Percentiles rank a stretch among this genome's conserved stretches.
phyloP scores from a whole-genome alignment of 352 stramenopile species.

The Peronospora destructor region DNA sequence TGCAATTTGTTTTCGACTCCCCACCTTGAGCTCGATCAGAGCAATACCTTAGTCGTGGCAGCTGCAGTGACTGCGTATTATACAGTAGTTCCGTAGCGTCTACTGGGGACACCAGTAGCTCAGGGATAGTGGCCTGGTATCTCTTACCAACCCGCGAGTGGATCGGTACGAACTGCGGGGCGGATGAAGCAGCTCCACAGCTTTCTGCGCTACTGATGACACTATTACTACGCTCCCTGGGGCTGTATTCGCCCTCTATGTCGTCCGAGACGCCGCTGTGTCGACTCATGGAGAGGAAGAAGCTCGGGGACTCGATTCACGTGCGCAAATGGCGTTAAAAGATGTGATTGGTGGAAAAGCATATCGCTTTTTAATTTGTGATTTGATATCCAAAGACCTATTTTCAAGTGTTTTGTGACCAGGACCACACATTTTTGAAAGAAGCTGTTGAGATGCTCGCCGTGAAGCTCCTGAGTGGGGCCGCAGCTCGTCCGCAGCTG shows the following conservation, averaged over 20 bases:
- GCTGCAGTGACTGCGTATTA: constrained; percentile 29
- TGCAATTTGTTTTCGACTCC: neutral
- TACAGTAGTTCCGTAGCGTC: constrained; percentile 18
- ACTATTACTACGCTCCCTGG: constrained; percentile 28
- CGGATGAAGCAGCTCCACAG: neutral
- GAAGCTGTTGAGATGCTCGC: constrained; percentile 20
- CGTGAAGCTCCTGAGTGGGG: constrained; percentile 19
- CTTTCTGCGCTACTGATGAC: constrained; percentile 15
- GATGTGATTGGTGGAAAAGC: constrained; percentile 11
- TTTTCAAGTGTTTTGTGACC: constrained; percentile 13
- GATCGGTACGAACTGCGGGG: constrained; percentile 55
- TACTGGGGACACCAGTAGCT: constrained; percentile 26
- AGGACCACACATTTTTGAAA: constrained; percentile 5
- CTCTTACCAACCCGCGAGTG: constrained; percentile 74
- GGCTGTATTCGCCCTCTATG: constrained; percentile 4
- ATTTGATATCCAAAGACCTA: constrained; percentile 1
- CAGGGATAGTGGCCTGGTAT: constrained; percentile 69
- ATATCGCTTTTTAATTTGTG: neutral
- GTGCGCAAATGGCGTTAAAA: constrained; percentile 14
- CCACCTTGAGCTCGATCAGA: constrained; percentile 50
- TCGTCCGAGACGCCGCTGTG: constrained; percentile 18
- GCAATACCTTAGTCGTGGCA: constrained; percentile 35
- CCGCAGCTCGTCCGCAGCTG: constrained; percentile 11
- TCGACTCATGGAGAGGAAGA: constrained; percentile 26
- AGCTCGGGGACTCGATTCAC: constrained; percentile 8